phyloP scores from a whole-genome alignment of 2,329 filamentous ascomycete genomes.

The Talaromyces verruculosus region DNA sequence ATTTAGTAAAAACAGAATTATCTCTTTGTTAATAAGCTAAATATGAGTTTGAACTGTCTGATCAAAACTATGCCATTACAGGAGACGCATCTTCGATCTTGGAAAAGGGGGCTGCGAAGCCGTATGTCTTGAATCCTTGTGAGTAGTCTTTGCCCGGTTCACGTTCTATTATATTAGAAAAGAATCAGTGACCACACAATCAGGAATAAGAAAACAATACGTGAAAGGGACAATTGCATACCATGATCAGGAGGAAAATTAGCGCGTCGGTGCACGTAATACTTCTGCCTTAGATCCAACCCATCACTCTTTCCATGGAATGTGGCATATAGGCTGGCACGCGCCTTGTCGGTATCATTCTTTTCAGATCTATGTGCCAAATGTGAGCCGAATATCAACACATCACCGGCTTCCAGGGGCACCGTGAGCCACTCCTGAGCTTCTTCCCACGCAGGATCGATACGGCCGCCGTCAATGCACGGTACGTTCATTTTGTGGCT shows the following conservation, averaged over 20 bases:
- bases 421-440: slow-evolving; percentile 34
- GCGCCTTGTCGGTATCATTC: slow-evolving; percentile 29
- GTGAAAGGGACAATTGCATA: slow-evolving; percentile 12
- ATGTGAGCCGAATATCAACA: slow-evolving; percentile 37
- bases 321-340: slow-evolving; percentile 33
- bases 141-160: slow-evolving; percentile 28
- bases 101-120: slow-evolving; percentile 29
- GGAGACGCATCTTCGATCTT: slow-evolving; percentile 10
- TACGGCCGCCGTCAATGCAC: slow-evolving; percentile 33
- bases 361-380: slow-evolving; percentile 35
- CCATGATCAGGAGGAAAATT: slow-evolving; percentile 31
- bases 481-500: slow-evolving; percentile 39
- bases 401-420: slow-evolving; percentile 33
- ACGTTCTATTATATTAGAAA: slow-evolving; percentile 22
- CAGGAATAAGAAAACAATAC: neutral
- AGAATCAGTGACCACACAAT: neutral
- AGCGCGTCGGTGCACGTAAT: slow-evolving; percentile 29
- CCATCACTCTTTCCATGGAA: slow-evolving; percentile 28
- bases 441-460: slow-evolving; percentile 33
- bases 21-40: neutral
- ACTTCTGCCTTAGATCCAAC: slow-evolving; percentile 27
- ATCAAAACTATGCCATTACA: neutral
- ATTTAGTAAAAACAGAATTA: neutral
- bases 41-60: neutral
- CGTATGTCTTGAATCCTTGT: slow-evolving; percentile 27